A percentile compares a stretch with the other conserved stretches of the same genome.
Conservation (phyloP, 352 stramenopile species). For the Blastocystis sp. region DNA sequence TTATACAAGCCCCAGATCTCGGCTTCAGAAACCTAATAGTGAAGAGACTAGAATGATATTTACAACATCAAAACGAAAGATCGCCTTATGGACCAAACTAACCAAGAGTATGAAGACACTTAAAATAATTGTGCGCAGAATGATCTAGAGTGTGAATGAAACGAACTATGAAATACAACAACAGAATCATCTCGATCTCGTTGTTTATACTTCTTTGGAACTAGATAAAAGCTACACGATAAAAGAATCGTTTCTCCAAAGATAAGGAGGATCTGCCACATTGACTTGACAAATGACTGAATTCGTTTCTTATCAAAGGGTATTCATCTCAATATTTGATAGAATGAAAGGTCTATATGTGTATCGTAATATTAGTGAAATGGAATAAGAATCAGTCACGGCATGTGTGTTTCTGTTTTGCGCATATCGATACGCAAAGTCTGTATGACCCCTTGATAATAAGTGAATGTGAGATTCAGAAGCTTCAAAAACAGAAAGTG, state of each 20-base stretch:
- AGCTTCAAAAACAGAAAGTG: no score
- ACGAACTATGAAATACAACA: not conserved
- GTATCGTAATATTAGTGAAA: no score
- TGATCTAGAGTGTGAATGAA: not conserved
- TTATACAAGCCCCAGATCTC: slow-evolving; percentile 35
- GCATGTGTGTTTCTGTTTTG: no score
- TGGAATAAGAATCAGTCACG: no score
- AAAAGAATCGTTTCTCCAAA: slow-evolving; percentile 36
- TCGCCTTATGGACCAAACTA: not conserved
- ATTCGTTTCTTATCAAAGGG: no score
- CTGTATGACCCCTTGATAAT: no score
- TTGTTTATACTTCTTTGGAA: not conserved
- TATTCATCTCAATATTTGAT: no score
- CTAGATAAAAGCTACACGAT: not conserved
- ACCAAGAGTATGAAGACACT: not conserved
- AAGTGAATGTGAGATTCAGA: no score
- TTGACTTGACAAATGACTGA: not conserved
- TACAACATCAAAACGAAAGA: slow-evolving; percentile 2
- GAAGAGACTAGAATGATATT: not conserved
- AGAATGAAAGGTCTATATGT: no score
- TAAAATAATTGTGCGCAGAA: not conserved
- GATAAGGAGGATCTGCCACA: slow-evolving; percentile 9
- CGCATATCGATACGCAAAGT: no score
- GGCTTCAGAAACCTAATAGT: not conserved
- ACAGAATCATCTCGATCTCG: not conserved